These are phyloP conservation scores for Backusella mclennaniae DNA, from an alignment of 192 early-diverging fungal species.

Conservation along the genomic window DNA sequence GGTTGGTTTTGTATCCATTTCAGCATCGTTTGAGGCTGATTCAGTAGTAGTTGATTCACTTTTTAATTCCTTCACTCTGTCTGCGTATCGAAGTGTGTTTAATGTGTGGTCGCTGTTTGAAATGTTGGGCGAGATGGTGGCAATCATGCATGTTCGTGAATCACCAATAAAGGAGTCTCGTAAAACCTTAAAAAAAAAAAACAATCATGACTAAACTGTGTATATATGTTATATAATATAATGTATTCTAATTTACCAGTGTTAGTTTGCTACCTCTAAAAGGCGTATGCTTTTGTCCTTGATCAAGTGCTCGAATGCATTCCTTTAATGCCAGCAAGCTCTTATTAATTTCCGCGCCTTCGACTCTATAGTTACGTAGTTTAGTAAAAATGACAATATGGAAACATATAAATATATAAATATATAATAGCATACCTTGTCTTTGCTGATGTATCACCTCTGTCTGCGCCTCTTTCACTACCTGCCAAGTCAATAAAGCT, in stretches of 20 bases:
- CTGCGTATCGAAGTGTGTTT: constrained; percentile 95
- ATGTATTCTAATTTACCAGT: constrained; percentile 52
- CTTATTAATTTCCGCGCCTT: constrained; percentile 98
- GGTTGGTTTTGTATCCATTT: background rate
- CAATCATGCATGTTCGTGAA: constrained; percentile 96
- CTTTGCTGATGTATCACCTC: constrained; percentile 86
- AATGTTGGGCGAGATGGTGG: constrained; percentile 92
- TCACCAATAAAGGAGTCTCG: constrained; percentile 98
- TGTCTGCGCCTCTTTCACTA: constrained; percentile 94
- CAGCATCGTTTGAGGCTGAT: background rate
- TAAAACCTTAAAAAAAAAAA: constrained; percentile 52
- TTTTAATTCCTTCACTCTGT: constrained; percentile 43
- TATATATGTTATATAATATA: background rate
- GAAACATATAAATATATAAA: no score
- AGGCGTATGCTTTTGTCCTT: constrained; percentile 91
- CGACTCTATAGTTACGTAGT: constrained; percentile 65
- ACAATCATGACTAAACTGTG: background rate
- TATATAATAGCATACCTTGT: constrained; percentile 60
- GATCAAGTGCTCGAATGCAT: constrained; percentile 94
- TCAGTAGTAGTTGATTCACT: constrained; percentile 8
- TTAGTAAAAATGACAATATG: background rate
- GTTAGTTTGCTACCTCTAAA: constrained; percentile 97
- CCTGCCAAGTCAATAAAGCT: constrained; percentile 98
- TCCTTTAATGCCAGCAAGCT: constrained; percentile 94
- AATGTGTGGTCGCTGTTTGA: constrained; percentile 92